Evolutionary conservation across 2,329 filamentous ascomycete genomes (phyloP), one percentile per base, ranked within the genome.

Genomic region (Coniella vitis): DNA sequence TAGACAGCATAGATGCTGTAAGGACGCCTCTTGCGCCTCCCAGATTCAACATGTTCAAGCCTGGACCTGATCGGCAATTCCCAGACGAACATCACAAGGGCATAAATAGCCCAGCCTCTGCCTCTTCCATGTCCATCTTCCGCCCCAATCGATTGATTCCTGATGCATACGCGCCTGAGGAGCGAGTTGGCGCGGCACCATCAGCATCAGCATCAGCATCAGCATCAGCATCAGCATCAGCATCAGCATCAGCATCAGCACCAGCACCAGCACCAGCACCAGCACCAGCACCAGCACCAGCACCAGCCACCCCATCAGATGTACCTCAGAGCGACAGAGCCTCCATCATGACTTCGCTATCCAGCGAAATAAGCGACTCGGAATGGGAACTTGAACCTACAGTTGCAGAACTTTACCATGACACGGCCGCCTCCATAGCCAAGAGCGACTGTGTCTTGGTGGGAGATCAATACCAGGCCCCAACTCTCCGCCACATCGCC

Each of bases 361-460:
- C 44, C 7, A 35, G 29, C 25, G 37, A 40, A 9, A 10, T 40
- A 10, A 31, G 21, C 37, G 31, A 40, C 5, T 29, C 37, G 13
- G 45, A 45, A 32, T 25, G 44, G 25, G 40, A 53, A 16, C 41
- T 51, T 21, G 32, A 47, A 20, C 45, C 45, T 31, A 39, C 29
- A 16, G 38, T 40, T 29, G 48, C 39, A 14, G 48, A 38, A 17
- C 40, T 49, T 17, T 49, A 51, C 5, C 32, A 45, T 5, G 38
- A 39, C 40, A 48, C 44, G 8, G 39, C 48, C 17, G 22, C 16
- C 7, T 45, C 45, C 12, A 48, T 47, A 1, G 38, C 42, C 17
- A 45, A 41, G 32, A 34, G 25, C 37, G 42, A 40, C 48, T 32
- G 44, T 13, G 19, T 20, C 13, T 25, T 13, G 16, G 20, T n/a